Conservation (phyloP, 371 early-diverging fungal species). For the Apophysomyces trapeziformis region DNA sequence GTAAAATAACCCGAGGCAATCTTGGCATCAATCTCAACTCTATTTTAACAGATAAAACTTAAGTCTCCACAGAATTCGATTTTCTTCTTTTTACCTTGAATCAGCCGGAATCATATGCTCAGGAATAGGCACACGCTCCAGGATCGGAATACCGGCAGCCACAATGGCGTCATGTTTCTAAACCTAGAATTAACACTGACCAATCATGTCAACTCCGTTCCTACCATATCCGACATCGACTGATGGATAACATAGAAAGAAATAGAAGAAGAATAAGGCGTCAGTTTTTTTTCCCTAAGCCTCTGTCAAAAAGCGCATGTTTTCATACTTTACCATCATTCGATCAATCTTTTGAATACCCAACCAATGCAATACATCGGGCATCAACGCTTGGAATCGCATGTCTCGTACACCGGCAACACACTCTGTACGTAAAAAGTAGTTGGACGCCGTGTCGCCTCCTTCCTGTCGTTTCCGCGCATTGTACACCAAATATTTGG, state of each 20-base stretch:
- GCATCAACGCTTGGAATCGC: constrained; percentile 98
- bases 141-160: constrained; percentile 86
- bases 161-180: constrained; percentile 96
- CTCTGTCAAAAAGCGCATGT: constrained; percentile 30
- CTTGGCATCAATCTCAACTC: constrained; percentile 97
- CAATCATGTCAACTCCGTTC: background rate
- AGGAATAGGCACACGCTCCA: constrained; percentile 92
- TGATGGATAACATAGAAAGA: constrained; percentile 10
- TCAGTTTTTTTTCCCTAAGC: constrained; percentile 24
- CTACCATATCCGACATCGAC: constrained; percentile 86
- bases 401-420: constrained; percentile 98
- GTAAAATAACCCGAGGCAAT: constrained; percentile 95
- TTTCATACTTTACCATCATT: constrained; percentile 68
- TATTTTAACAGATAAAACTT: constrained; percentile 4
- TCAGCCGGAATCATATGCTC: constrained; percentile 90
- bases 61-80: background rate
- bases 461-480: constrained; percentile 87
- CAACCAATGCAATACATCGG: constrained; percentile 96
- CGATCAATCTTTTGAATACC: constrained; percentile 95
- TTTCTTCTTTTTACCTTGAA: constrained; percentile 52
- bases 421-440: constrained; percentile 91
- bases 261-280: background rate
- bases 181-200: constrained; percentile 1
- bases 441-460: constrained; percentile 90
- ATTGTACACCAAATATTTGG: constrained; percentile 94